Conservation (phyloP, 1,139 yeast genomes). For the Candida buenavistaensis region DNA sequence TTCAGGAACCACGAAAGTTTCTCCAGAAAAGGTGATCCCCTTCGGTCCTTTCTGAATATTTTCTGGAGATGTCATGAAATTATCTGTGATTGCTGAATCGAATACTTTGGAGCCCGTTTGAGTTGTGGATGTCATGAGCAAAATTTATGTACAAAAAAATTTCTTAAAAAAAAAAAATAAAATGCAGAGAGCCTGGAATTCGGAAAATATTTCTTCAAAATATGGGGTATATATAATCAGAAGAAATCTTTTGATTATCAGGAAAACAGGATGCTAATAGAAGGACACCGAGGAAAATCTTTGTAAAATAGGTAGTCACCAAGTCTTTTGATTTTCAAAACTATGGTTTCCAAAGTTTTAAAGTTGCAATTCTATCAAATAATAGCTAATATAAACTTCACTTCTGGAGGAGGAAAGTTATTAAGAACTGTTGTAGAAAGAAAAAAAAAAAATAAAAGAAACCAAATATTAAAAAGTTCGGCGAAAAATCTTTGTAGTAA, state of each 20-base stretch:
- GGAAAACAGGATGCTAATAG: no score
- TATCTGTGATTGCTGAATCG: not conserved
- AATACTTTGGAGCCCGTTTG: conserved; percentile 3
- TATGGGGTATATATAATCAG: not conserved
- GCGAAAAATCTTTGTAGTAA: no score
- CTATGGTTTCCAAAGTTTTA: no score
- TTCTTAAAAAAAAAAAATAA: not conserved
- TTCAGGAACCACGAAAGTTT: conserved; percentile 65
- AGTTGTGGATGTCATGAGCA: not conserved
- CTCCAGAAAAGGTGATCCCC: conserved; percentile 52
- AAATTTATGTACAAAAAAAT: not conserved
- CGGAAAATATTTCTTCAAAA: not conserved
- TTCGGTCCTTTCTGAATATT: conserved; percentile 24
- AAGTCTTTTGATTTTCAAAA: no score
- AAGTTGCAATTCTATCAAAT: no score
- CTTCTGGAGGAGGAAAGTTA: no score
- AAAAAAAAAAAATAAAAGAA: not conserved
- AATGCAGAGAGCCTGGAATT: not conserved
- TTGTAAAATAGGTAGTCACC: no score
- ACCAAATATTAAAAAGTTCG: no score
- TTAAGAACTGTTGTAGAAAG: not conserved
- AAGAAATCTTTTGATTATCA: no score
- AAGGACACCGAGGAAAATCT: no score
- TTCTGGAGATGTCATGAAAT: not conserved
- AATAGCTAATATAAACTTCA: no score